These are phyloP conservation scores for Luffa acutangula DNA, from an alignment of 306 rosid species.

Conservation along the genomic window DNA sequence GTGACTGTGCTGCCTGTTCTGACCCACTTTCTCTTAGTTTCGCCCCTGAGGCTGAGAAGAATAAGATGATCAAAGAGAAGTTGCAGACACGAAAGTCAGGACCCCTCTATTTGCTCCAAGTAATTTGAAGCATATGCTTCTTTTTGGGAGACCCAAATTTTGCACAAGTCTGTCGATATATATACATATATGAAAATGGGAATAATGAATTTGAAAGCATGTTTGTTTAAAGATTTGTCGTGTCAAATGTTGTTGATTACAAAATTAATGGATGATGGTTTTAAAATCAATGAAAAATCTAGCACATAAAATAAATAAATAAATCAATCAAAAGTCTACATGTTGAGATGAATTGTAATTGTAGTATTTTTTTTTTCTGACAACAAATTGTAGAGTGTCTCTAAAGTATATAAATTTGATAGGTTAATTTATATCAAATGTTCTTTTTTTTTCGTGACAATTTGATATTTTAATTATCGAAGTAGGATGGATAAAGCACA, in stretches of 20 bases:
- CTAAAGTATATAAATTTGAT: background rate
- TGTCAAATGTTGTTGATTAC: background rate
- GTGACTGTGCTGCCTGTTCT: slow-evolving; percentile 1
- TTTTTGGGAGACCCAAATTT: background rate
- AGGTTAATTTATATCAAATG: background rate
- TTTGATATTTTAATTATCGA: background rate
- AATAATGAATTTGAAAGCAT: background rate
- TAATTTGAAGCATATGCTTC: background rate
- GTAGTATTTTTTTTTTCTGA: no score
- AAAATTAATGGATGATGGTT: background rate
- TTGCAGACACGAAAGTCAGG: background rate
- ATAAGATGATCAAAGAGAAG: slow-evolving; percentile 1
- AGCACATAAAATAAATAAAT: no score
- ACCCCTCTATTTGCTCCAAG: background rate
- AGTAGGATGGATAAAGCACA: no score
- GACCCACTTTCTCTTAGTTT: slow-evolving; percentile 13
- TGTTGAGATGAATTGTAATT: background rate
- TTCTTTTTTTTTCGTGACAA: no score
- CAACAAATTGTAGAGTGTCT: no score
- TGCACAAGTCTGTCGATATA: background rate
- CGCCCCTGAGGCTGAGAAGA: background rate
- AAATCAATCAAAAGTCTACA: no score
- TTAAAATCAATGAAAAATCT: background rate
- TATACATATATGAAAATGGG: background rate
- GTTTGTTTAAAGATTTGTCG: background rate